Base-by-base conservation (phyloP, 106 monocot species). In the Amphibolis antarctica region DNA sequence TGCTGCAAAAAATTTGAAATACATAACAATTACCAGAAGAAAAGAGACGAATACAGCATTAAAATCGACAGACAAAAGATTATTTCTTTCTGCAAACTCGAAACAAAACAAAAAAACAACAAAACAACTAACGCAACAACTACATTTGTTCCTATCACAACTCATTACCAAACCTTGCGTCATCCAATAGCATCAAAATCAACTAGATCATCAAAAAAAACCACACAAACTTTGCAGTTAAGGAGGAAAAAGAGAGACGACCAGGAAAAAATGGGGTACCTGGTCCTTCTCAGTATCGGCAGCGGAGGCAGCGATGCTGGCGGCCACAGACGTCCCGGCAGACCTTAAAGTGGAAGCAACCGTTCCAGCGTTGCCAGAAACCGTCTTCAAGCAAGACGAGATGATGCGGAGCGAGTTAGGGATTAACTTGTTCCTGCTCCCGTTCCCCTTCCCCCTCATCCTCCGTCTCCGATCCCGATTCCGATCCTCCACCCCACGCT, bases 311-410 rank as follows among this genome's bases (percentile, higher is more conserved):
- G 82, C 55, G 63, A 94, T 86, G 7, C 86, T 83, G 11, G 81
- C 86, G 6, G 94, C 89, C 17, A 96, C 89, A 17, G 86, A 77
- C 3, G 89, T 86, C 53, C 94, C 89, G 13, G 94, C 89, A 10
- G 89, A 89, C 29, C 89, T 76, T 21, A 96, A 89, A 13, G 74
- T 86, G 19, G 75, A 71, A 3, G 89, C 89, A 28, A 96, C 89
- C 15, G 81, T 66, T 46, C 83, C 82, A 1, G 86, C 89, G 89
- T 96, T 96, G 36, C 73, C 69, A 19, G 94, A 89, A 3, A 96
- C 89, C 67, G 89, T 86, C 86, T 86, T 96, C 59, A 96, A 63
- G 78, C 94, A 96, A 15, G 94, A 86, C 21, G 94, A 96, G 30
- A 96, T 89, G 31, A 96, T 89, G 67, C 89, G 49, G 31, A 96